Percentiles rank a stretch among this genome's conserved stretches.
These are phyloP conservation scores for Gossypium herbaceum DNA, from an alignment of 345 rosid genomes.

Conservation along the genomic window DNA sequence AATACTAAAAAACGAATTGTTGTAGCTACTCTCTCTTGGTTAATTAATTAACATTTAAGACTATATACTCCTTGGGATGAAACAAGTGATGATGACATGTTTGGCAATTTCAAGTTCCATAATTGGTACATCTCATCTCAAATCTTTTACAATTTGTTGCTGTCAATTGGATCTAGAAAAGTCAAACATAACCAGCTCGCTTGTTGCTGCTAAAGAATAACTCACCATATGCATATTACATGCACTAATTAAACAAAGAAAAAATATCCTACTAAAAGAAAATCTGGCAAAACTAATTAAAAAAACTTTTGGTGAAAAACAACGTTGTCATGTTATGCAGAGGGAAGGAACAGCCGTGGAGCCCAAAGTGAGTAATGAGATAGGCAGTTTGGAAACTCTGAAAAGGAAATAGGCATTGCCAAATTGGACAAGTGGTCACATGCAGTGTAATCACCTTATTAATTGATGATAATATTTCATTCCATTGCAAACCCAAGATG, in stretches of 20 bases:
- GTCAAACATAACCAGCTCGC: background rate
- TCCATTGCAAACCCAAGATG: background rate
- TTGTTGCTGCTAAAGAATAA: background rate
- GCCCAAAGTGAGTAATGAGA: background rate
- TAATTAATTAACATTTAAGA: slow-evolving; percentile 2
- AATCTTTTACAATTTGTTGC: background rate
- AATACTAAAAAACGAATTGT: too few relatives aligned
- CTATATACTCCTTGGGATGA: background rate
- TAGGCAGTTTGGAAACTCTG: background rate
- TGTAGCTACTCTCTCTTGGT: too few relatives aligned
- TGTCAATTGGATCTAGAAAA: background rate
- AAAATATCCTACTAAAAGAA: too few relatives aligned
- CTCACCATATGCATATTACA: background rate
- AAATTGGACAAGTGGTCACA: slow-evolving; percentile 1
- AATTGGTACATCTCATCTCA: background rate
- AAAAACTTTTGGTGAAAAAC: background rate
- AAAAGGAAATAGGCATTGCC: background rate
- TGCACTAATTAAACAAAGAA: too few relatives aligned
- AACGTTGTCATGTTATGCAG: background rate
- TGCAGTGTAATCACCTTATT: background rate
- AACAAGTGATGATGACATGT: background rate
- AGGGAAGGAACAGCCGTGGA: background rate
- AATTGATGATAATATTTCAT: background rate
- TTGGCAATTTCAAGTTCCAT: background rate
- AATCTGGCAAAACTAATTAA: background rate